phyloP scores from a whole-genome alignment of 2,329 filamentous ascomycete species.

The Elsinoe arachidis region DNA sequence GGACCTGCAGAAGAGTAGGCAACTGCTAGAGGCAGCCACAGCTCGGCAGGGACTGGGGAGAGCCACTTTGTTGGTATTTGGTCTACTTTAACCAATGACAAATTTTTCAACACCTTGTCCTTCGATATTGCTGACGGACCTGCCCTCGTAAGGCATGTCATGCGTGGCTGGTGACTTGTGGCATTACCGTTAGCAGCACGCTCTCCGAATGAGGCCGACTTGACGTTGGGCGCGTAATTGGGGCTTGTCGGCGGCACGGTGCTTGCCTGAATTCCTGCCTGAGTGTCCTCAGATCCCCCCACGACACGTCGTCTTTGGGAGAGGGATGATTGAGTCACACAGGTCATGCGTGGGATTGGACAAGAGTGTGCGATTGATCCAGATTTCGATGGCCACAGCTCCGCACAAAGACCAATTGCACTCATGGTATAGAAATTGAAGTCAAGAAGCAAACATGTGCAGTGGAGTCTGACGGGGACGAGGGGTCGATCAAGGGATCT shows the following conservation, averaged over 20 bases:
- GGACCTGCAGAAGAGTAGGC: background rate
- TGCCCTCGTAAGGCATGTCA: background rate
- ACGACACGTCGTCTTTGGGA: background rate
- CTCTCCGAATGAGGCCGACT: background rate
- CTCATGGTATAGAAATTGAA: background rate
- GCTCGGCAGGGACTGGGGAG: background rate
- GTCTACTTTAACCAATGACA: background rate
- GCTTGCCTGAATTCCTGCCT: constrained; percentile 3
- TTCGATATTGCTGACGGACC: background rate
- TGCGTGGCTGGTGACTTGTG: background rate
- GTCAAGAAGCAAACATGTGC: background rate
- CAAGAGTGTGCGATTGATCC: background rate
- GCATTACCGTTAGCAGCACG: background rate
- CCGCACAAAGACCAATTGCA: background rate
- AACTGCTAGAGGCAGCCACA: background rate
- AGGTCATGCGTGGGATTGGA: background rate
- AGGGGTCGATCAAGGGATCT: too few relatives aligned
- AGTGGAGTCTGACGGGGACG: background rate
- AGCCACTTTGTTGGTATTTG: background rate
- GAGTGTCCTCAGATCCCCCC: background rate
- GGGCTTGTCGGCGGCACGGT: constrained; percentile 1
- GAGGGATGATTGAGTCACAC: constrained; percentile 6
- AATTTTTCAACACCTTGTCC: background rate
- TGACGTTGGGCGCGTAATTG: background rate
- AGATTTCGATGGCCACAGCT: background rate